Evolutionary conservation across 106 monocot species (phyloP).

Genomic region (Iris macrosiphon): DNA sequence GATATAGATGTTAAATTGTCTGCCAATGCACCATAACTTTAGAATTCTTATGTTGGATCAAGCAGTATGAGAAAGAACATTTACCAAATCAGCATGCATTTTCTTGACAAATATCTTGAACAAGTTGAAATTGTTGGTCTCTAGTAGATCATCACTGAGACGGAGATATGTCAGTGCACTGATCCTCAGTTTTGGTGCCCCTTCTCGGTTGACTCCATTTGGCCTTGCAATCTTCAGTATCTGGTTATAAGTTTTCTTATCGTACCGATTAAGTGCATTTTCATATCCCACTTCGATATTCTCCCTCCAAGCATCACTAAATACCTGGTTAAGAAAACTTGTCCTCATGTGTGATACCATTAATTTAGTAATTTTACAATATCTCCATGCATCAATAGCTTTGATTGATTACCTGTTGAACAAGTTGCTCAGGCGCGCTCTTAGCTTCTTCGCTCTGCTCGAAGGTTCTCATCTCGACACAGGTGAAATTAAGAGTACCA

Average conservation of each 20-base stretch:
- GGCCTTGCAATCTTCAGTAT: conserved; percentile 40
- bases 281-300: conserved; percentile 41
- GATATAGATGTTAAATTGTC: too few species aligned
- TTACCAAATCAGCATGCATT: conserved; percentile 58
- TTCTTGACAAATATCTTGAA: conserved; percentile 35
- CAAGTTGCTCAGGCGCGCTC: conserved; percentile 59
- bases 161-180: conserved; percentile 35
- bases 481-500: conserved; percentile 54
- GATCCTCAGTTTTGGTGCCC: conserved; percentile 22
- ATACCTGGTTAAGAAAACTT: conserved; percentile 20
- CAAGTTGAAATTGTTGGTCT: conserved; percentile 19
- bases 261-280: conserved; percentile 41
- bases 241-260: conserved; percentile 31
- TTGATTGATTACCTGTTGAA: conserved; percentile 43
- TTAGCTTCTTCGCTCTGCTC: conserved; percentile 36
- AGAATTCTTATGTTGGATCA: too few species aligned
- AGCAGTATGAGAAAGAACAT: too few species aligned
- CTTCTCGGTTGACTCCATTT: conserved; percentile 28
- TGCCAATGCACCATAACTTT: too few species aligned
- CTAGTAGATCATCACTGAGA: conserved; percentile 22
- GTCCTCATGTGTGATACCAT: not conserved
- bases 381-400: too few species aligned
- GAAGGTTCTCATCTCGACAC: conserved; percentile 50
- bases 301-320: conserved; percentile 54
- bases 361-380: too few species aligned